A percentile compares a stretch with the other conserved stretches of the same genome.
Evolutionary conservation across 371 early-diverging fungal genomes (phyloP).

Genomic region (Mucor mucedo): DNA sequence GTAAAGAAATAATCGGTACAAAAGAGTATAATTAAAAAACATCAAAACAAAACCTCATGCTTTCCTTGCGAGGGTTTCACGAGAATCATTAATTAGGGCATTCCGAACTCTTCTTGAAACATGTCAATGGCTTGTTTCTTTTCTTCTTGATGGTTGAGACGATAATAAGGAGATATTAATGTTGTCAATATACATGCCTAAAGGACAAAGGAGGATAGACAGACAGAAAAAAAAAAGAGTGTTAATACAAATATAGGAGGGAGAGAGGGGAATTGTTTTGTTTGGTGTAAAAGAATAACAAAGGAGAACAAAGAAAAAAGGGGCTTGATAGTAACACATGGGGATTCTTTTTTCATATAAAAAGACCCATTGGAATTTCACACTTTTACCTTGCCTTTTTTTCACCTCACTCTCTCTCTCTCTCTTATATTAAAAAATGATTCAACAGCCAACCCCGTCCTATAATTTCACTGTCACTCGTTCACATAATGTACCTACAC

Average conservation of each 20-base stretch:
- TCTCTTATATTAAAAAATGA: slow-evolving; percentile 11
- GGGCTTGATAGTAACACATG: slow-evolving; percentile 3
- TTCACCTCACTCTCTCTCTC: too few species aligned
- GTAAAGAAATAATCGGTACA: slow-evolving; percentile 7
- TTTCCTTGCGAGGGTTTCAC: slow-evolving; percentile 15
- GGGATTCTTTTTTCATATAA: neutral
- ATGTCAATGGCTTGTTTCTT: slow-evolving; percentile 8
- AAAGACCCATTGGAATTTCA: neutral
- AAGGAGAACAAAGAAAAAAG: neutral
- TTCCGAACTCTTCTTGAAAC: slow-evolving; percentile 14
- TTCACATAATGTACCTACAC: slow-evolving; percentile 5
- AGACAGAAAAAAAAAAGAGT: neutral
- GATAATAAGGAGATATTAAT: slow-evolving; percentile 4
- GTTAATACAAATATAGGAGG: neutral
- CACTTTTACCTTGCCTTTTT: neutral
- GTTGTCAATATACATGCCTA: neutral
- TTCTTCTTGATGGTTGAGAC: slow-evolving; percentile 6
- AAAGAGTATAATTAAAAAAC: slow-evolving; percentile 11
- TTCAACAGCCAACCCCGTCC: slow-evolving; percentile 25
- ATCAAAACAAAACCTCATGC: slow-evolving; percentile 8
- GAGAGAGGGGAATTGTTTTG: slow-evolving; percentile 1
- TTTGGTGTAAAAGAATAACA: neutral
- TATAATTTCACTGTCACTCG: slow-evolving; percentile 22
- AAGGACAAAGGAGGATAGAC: too few species aligned
- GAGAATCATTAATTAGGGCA: slow-evolving; percentile 7